Percentiles rank a stretch among this genome's conserved stretches.
phyloP scores from a whole-genome alignment of 2,329 filamentous ascomycete species.

The Diaporthe batatas region DNA sequence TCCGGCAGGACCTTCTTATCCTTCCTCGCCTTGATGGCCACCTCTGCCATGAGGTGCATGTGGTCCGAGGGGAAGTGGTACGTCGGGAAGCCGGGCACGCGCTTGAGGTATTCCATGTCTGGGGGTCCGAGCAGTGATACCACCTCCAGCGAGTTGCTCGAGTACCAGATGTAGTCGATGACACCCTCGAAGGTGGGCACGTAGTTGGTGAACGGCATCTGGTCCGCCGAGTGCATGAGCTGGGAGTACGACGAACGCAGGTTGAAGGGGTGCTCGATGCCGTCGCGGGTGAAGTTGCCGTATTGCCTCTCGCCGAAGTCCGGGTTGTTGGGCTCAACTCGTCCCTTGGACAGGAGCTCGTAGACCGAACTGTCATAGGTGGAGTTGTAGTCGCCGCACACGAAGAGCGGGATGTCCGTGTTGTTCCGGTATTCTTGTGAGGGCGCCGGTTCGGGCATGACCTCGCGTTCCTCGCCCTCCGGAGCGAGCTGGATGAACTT shows the following conservation, averaged over 20 bases:
- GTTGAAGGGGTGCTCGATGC: constrained; percentile 94
- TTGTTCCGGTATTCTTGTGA: constrained; percentile 89
- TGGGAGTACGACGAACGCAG: constrained; percentile 90
- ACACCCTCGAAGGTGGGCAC: constrained; percentile 92
- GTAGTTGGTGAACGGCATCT: constrained; percentile 96
- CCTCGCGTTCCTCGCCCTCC: constrained; percentile 65
- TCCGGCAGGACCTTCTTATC: constrained; percentile 79
- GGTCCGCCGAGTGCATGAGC: constrained; percentile 84
- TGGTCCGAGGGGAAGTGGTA: constrained; percentile 96
- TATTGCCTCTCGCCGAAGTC: constrained; percentile 88
- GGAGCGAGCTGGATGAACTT: constrained; percentile 64
- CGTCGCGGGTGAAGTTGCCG: constrained; percentile 91
- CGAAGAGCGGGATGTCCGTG: constrained; percentile 88
- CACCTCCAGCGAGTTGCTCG: constrained; percentile 88
- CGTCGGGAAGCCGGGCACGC: constrained; percentile 91
- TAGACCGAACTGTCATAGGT: constrained; percentile 89
- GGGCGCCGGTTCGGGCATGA: constrained; percentile 76
- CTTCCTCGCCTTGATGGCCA: constrained; percentile 89
- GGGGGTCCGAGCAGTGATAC: constrained; percentile 88
- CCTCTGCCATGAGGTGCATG: constrained; percentile 89
- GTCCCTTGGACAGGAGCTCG: constrained; percentile 86
- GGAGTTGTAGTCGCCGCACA: constrained; percentile 98
- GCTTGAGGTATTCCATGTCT: constrained; percentile 85
- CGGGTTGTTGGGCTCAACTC: constrained; percentile 80
- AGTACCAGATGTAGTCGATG: constrained; percentile 98